phyloP scores from a whole-genome alignment of 495 filamentous ascomycete genomes.

The Xylaria venustula region DNA sequence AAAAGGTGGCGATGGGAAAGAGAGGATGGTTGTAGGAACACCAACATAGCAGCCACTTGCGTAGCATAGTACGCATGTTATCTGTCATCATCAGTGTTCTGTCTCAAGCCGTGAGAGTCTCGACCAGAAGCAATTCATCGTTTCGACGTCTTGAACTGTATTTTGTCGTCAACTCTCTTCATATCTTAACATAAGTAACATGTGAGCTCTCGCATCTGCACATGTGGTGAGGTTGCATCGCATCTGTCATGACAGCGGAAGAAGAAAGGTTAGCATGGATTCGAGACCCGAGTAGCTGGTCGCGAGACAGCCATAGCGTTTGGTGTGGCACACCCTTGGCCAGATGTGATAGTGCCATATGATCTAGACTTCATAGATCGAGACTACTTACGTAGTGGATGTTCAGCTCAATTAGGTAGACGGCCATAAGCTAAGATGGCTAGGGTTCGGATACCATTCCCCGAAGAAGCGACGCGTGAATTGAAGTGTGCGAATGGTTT shows the following conservation, averaged over 20 bases:
- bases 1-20: no score
- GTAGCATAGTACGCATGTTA: no score
- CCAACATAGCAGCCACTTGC: no score
- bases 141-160: no score
- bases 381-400: background rate
- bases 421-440: background rate
- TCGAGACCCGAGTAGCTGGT: background rate
- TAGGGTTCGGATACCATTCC: background rate
- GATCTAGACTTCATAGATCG: background rate
- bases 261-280: background rate
- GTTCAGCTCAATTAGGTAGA: constrained; percentile 1
- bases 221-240: background rate
- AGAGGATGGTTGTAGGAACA: no score
- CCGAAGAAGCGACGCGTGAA: background rate
- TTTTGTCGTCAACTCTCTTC: no score
- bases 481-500: background rate
- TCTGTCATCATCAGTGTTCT: no score
- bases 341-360: background rate
- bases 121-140: no score
- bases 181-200: background rate
- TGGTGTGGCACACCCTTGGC: background rate
- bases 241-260: background rate
- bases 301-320: background rate
- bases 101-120: no score
- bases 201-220: background rate